These are phyloP conservation scores for Rhodotorula paludigena DNA, from an alignment of 768 basidiomycete genomes.

Conservation along the genomic window DNA sequence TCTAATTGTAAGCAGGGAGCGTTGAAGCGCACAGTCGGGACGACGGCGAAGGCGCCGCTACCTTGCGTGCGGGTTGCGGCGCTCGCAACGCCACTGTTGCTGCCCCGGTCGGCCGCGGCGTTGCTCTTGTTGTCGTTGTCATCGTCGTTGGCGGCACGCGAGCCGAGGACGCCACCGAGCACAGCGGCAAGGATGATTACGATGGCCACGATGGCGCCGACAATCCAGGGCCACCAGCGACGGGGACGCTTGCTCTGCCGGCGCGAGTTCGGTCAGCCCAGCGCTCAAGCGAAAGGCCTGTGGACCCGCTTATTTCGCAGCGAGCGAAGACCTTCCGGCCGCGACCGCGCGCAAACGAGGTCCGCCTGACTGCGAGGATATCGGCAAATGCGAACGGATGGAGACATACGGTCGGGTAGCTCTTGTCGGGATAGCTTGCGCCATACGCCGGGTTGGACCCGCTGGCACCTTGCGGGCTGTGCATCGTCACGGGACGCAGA, in stretches of 20 bases:
- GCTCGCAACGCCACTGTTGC: constrained; percentile 7
- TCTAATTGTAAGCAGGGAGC: accelerated
- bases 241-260: not conserved
- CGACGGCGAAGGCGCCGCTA: constrained; percentile 72
- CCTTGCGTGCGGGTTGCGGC: constrained; percentile 67
- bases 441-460: not conserved
- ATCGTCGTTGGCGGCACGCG: constrained; percentile 54
- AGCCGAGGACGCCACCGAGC: constrained; percentile 71
- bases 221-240: constrained; percentile 53
- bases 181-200: constrained; percentile 51
- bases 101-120: constrained; percentile 6
- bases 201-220: constrained; percentile 53
- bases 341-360: too few species aligned
- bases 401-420: not conserved
- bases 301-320: too few species aligned
- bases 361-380: too few species aligned
- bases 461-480: too few species aligned
- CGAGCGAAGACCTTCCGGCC: too few species aligned
- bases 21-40: constrained; percentile 72
- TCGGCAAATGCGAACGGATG: not conserved
- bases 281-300: not conserved
- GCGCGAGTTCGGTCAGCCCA: not conserved
- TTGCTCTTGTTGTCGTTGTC: constrained; percentile 40
- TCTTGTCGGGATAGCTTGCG: not conserved
- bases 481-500: not conserved